Evolutionary conservation across 306 rosid genomes (phyloP), one percentile per base, ranked within the genome.

Genomic region (Notholithocarpus densiflorus): DNA sequence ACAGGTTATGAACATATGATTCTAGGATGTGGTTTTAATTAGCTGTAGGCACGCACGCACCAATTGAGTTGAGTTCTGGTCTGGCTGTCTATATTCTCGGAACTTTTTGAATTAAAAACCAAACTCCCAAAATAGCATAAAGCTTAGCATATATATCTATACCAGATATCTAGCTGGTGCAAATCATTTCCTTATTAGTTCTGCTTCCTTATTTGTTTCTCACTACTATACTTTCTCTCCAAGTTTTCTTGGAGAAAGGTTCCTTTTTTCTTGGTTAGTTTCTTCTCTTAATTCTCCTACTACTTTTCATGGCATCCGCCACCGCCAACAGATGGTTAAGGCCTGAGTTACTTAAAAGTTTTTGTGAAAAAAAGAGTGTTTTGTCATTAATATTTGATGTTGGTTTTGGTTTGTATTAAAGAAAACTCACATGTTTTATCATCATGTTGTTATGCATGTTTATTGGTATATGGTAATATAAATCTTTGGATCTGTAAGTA

Each of bases 301-400:
- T 59, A 69, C 66, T 69, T 80, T 75, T 60, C 73, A 80, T 82
- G 85, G 81, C 86, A 24, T 56, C 82, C 79, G 71, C 85, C 77
- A 5, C 84, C 56, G n/a, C 54, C 56, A 87, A 74, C 82, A 88
- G 89, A 88, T 95, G 98, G 98, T 31, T 95, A 6, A 95, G 64
- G 86, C 98, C 98, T 1, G 98, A 92, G 98, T 98, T 92, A 85
- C 34, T 57, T 75, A 5, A 27, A 1, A 55, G 21, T 18, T 45
- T 21, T 20, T 10, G 21, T 15, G 9, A 6, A 31, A 31, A 32
- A 31, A 15, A 65, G 15, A 12, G 29, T 11, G 26, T 26, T 64
- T 26, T 64, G 4, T 17, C 13, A 15, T 29, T 15, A 17, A 3
- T 20, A 29, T 64, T 13, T 64, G 29, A 29, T 29, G 70, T 29